Base-by-base conservation (phyloP, 2,329 filamentous ascomycete genomes). In the Exophiala lecanii-corni region DNA sequence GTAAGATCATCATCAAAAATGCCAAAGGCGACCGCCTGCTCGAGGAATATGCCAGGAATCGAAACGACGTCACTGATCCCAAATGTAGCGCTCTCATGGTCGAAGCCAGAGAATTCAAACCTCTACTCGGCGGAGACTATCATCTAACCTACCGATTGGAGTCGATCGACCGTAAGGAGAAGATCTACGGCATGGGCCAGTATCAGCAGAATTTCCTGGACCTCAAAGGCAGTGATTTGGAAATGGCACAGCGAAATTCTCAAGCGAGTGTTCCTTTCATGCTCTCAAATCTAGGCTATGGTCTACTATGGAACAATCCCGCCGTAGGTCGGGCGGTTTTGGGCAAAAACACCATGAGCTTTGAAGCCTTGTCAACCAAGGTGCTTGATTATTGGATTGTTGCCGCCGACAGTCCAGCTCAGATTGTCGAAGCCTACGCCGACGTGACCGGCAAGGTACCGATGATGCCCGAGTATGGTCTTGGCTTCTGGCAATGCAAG, bases 401-500 rank as follows among this genome's bases (percentile, higher is more conserved):
- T 0, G 75, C 74, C 0, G 77, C 74, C 0, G 71, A 76, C 28
- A 67, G 67, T 0, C 79, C 79, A 0, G 66, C 68, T 0, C 68
- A 76, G 25, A 80, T 83, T 31, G 70, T 74, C 5, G 65, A 76
- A 46, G 66, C 71, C 0, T 84, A 83, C 52, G 72, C 74, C 0
- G 60, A 62, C 3, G 75, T 68, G 2, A 80, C 79, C 0, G 80
- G 80, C 0, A 72, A 68, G 23, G 76, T 75, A 0, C 80, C 81
- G 0, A 77, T 78, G 72, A 83, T 84, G 79, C 81, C 80, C 2
- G 79, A 82, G 52, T 82, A 81, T 53, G 79, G 79, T 0, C 67
- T 84, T 0, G 80, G 80, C 0, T 84, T 83, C 57, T 83, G 79
- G 79, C 80, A 84, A 57, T 82, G 78, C 60, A 83, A 81, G 59